Evolutionary conservation across 1,139 yeast species (phyloP), one percentile per base, ranked within the genome.

Genomic region (Magnusiomyces paraingens): DNA sequence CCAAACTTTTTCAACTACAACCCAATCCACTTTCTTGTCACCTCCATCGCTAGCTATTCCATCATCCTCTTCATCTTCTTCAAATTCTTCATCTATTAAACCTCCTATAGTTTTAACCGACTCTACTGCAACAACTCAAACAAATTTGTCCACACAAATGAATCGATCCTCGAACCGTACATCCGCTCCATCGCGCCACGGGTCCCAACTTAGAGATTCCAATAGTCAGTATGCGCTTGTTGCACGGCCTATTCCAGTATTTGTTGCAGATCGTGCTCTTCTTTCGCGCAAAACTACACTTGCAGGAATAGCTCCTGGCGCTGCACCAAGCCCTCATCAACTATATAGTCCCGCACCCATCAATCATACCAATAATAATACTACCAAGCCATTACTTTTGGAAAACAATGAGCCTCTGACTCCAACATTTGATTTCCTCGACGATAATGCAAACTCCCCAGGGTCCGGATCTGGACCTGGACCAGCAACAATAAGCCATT

Each of bases 231-330:
- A 36, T 11, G 17, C 40, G 15, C 15, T 8, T 20, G 26, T 48
- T 21, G 50, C 39, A 4, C 44, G 50, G 15, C 50, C 50, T 1
- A 38, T 48, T 8, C 50, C 50, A 10, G 50, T 48, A 15, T 48
- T 48, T 48, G 50, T 48, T 4, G 45, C 50, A 5, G 50, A 48
- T 18, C 50, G 39, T 15, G 41, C 35, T 10, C 40, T 21, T 2
- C 44, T 22, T 14, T 48, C 50, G 14, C 20, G 38, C 14, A 39
- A 48, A 29, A 48, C 50, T 6, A 22, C 50, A 1, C 8, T 48
- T 2, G 50, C 50, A 3, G 40, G 45, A 2, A 32, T 32, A 36
- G n/a, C 36, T 12, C 11, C 43, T 3, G 38, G n/a, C 43, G 43
- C 18, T 11, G n/a, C 35, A n/a, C 14, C 40, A 15, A 18, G n/a